Conservation (phyloP, 306 rosid genomes). For the Potentilla sterilis region DNA sequence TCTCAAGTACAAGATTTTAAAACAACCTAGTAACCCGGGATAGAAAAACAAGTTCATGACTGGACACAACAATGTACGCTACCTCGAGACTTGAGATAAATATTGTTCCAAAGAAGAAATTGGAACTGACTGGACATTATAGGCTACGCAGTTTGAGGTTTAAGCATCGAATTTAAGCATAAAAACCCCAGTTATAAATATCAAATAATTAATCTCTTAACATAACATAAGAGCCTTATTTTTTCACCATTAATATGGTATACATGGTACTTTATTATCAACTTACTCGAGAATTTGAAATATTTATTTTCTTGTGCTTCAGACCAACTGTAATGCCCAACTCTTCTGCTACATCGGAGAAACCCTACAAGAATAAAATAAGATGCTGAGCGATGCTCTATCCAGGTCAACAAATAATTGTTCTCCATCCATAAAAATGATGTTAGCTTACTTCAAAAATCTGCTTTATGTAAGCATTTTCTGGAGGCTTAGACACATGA, state of each 20-base stretch:
- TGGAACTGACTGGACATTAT: not conserved
- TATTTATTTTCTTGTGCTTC: constrained; percentile 98
- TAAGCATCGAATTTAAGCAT: not conserved
- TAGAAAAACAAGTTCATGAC: not conserved
- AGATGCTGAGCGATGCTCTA: constrained; percentile 17
- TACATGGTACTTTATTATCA: constrained; percentile 13
- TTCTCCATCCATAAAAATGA: not conserved
- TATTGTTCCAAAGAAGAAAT: not conserved
- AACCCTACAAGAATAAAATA: constrained; percentile 55
- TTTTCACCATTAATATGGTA: not conserved
- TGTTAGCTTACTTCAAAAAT: constrained; percentile 70
- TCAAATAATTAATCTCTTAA: not conserved
- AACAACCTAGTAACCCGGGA: not conserved
- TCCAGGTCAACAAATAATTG: constrained; percentile 18
- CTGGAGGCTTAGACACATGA: constrained; percentile 98
- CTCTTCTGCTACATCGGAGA: constrained; percentile 86
- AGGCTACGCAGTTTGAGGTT: not conserved
- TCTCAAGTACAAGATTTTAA: not conserved
- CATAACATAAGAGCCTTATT: not conserved
- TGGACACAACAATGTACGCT: not conserved
- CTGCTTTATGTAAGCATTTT: constrained; percentile 84
- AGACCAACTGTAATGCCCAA: constrained; percentile 67
- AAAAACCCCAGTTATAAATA: not conserved
- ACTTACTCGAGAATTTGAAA: constrained; percentile 96
- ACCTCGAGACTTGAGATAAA: not conserved